These are phyloP conservation scores for Thamnidium elegans DNA, from an alignment of 192 early-diverging fungal genomes.

Conservation along the genomic window DNA sequence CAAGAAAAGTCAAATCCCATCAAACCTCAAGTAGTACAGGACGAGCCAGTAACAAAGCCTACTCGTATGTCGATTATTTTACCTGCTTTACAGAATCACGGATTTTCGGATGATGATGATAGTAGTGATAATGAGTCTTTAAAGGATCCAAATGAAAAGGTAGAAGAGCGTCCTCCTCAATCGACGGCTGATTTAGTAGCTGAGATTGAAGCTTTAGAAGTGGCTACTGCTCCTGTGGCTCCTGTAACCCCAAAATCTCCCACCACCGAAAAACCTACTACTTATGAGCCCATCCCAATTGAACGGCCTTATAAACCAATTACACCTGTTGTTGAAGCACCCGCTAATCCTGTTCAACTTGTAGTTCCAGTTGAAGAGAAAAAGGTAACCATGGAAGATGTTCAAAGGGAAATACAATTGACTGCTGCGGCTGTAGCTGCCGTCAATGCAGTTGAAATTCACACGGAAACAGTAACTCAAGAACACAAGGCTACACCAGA, in stretches of 20 bases:
- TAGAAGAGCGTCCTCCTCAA: not conserved
- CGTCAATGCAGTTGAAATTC: not conserved
- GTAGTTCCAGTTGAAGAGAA: too few species aligned
- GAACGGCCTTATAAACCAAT: not conserved
- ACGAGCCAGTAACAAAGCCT: not conserved
- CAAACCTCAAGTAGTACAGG: not conserved
- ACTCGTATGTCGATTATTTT: slow-evolving; percentile 16
- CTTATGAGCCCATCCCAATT: slow-evolving; percentile 15
- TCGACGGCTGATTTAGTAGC: slow-evolving; percentile 4
- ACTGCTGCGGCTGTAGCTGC: too few species aligned
- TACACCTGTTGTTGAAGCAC: not conserved
- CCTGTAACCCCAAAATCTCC: not conserved
- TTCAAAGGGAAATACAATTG: too few species aligned
- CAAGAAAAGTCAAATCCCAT: too few species aligned
- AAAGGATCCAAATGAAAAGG: slow-evolving; percentile 16
- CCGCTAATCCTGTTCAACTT: not conserved
- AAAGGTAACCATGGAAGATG: not conserved
- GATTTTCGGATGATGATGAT: slow-evolving; percentile 10
- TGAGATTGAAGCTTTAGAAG: slow-evolving; percentile 7
- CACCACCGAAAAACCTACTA: not conserved
- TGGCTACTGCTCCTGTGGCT: not conserved
- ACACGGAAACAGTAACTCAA: too few species aligned
- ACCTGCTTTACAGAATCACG: slow-evolving; percentile 4
- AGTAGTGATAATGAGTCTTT: slow-evolving; percentile 1
- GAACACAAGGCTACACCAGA: not conserved